A percentile compares a stretch with the other conserved stretches of the same genome.
These are phyloP conservation scores for Biancaea sappan DNA, from an alignment of 306 rosid species.

Conservation along the genomic window DNA sequence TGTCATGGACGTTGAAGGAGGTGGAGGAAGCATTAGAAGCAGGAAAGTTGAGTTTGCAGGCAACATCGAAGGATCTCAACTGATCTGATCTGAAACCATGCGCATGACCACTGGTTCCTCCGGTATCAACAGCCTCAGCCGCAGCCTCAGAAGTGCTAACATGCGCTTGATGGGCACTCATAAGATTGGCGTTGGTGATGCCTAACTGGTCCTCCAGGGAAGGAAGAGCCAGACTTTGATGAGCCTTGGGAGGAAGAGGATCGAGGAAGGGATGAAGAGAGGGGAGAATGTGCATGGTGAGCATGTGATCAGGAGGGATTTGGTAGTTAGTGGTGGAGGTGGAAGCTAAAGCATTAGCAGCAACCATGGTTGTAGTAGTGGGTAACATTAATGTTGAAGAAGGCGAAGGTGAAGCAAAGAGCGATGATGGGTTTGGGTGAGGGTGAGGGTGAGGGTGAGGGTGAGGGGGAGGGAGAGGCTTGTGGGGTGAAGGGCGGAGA, in stretches of 20 bases:
- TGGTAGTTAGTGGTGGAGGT: constrained; percentile 37
- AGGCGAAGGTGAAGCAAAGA: constrained; percentile 33
- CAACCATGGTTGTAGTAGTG: constrained; percentile 43
- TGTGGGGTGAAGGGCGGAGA: constrained; percentile 65
- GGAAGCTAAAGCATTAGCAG: constrained; percentile 43
- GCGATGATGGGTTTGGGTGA: constrained; percentile 35
- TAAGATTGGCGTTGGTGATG: constrained; percentile 35
- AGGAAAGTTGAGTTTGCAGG: constrained; percentile 50
- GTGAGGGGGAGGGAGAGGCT: constrained; percentile 37
- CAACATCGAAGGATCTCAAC: constrained; percentile 30
- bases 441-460: neutral
- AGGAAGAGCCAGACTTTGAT: constrained; percentile 25
- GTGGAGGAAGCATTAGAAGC: constrained; percentile 40
- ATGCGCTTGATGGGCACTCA: neutral
- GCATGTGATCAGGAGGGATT: constrained; percentile 42
- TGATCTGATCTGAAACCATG: too few relatives aligned
- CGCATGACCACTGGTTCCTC: constrained; percentile 3
- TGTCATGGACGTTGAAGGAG: constrained; percentile 46
- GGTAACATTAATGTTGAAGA: constrained; percentile 41
- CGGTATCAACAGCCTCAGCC: constrained; percentile 29
- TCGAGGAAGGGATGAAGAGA: constrained; percentile 33
- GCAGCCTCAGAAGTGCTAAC: constrained; percentile 23
- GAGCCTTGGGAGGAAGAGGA: constrained; percentile 33
- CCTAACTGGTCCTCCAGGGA: constrained; percentile 45
- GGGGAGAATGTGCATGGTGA: constrained; percentile 50